Evolutionary conservation across 306 rosid species (phyloP).

Genomic region (Castanea mollissima): DNA sequence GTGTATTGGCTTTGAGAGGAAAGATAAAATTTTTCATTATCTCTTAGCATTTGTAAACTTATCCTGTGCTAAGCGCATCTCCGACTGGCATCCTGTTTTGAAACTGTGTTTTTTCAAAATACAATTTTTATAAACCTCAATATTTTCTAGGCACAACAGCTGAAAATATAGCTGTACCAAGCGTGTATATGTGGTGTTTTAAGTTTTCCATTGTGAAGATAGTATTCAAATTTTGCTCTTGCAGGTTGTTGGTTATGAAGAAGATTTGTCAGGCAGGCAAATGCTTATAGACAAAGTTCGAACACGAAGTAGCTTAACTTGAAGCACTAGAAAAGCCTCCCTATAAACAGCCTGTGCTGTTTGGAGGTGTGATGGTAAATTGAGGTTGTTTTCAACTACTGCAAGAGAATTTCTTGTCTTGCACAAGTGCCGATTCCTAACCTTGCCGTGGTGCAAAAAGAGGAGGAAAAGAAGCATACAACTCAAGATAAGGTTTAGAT

Average conservation of each 20-base stretch:
- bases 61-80: conserved; percentile 14
- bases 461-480: conserved; percentile 18
- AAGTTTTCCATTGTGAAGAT: conserved; percentile 20
- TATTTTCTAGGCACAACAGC: too few relatives aligned
- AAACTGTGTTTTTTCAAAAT: too few relatives aligned
- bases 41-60: background rate
- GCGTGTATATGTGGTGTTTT: background rate
- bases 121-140: too few relatives aligned
- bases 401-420: conserved; percentile 14
- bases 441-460: conserved; percentile 7
- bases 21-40: background rate
- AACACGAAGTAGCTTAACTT: conserved; percentile 63
- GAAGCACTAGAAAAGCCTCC: conserved; percentile 14
- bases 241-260: conserved; percentile 89
- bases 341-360: background rate
- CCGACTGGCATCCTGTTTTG: too few relatives aligned
- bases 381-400: conserved; percentile 19
- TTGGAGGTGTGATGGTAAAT: conserved; percentile 16
- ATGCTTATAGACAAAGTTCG: conserved; percentile 86
- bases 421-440: conserved; percentile 12
- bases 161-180: too few relatives aligned
- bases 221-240: conserved; percentile 19
- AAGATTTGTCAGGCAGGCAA: conserved; percentile 90
- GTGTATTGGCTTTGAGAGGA: background rate
- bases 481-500: conserved; percentile 22